Percentiles rank a stretch among this genome's conserved stretches.
phyloP scores from a whole-genome alignment of 2,329 filamentous ascomycete genomes.

The Fusarium albosuccineum region DNA sequence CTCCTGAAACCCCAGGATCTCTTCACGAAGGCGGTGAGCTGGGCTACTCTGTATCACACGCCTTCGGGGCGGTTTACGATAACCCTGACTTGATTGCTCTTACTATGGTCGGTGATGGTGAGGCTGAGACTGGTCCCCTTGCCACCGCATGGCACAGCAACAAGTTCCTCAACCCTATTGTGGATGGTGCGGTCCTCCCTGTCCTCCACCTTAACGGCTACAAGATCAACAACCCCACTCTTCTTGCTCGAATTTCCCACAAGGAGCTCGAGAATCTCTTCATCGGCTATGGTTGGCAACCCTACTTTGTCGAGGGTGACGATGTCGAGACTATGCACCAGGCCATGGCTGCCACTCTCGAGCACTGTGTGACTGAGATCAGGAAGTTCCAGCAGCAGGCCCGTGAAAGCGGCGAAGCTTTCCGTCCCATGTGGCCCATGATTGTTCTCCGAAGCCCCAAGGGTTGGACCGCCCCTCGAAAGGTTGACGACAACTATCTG shows the following conservation, averaged over 20 bases:
- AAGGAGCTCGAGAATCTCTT: conserved; percentile 79
- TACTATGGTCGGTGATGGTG: conserved; percentile 84
- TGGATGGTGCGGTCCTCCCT: conserved; percentile 81
- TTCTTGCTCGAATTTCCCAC: conserved; percentile 80
- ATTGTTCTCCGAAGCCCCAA: conserved; percentile 82
- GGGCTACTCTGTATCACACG: conserved; percentile 84
- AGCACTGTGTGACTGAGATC: conserved; percentile 79
- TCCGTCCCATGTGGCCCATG: conserved; percentile 83
- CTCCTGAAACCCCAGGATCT: conserved; percentile 81
- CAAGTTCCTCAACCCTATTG: conserved; percentile 85
- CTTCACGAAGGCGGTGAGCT: conserved; percentile 85
- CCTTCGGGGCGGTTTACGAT: conserved; percentile 82
- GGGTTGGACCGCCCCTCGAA: conserved; percentile 82
- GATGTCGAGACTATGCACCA: conserved; percentile 83
- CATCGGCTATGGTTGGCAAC: conserved; percentile 81
- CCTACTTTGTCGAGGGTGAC: conserved; percentile 84
- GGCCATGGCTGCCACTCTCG: conserved; percentile 82
- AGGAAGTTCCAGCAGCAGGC: conserved; percentile 77
- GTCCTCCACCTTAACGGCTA: conserved; percentile 86
- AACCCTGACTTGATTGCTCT: conserved; percentile 80
- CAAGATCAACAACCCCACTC: conserved; percentile 85
- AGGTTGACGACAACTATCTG: conserved; percentile 77
- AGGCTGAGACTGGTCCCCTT: conserved; percentile 83
- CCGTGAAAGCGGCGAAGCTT: conserved; percentile 75
- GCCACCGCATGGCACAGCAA: conserved; percentile 86